A percentile compares a stretch with the other conserved stretches of the same genome.
phyloP scores from a whole-genome alignment of 1,284 basidiomycete species.

The Rhizopogon hawkerae region DNA sequence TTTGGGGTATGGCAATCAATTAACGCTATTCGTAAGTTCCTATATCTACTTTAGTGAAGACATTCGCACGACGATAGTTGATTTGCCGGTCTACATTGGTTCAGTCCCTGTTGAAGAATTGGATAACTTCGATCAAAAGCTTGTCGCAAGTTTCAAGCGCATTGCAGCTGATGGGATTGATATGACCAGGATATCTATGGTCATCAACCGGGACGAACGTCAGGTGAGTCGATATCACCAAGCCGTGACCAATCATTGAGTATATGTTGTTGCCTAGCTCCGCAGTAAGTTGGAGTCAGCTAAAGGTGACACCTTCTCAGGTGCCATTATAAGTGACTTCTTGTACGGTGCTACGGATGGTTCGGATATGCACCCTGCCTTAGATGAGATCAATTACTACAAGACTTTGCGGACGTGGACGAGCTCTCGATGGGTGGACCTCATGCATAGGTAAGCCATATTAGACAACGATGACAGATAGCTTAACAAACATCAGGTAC shows the following conservation, averaged over 20 bases:
- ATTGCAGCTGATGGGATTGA: conserved; percentile 79
- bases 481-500: conserved; percentile 45
- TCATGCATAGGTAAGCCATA: conserved; percentile 66
- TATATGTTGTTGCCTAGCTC: conserved; percentile 35
- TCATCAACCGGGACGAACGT: conserved; percentile 83
- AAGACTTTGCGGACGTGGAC: conserved; percentile 64
- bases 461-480: conserved; percentile 3
- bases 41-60: conserved; percentile 83
- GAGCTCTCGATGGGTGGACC: conserved; percentile 66
- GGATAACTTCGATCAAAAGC: conserved; percentile 59
- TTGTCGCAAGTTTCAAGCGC: conserved; percentile 64
- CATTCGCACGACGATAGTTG: conserved; percentile 65
- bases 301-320: conserved; percentile 69
- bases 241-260: background rate
- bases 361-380: conserved; percentile 62
- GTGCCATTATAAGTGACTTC: conserved; percentile 76
- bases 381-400: conserved; percentile 79
- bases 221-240: conserved; percentile 42
- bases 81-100: conserved; percentile 73
- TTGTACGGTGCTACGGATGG: conserved; percentile 84
- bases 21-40: conserved; percentile 41
- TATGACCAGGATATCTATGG: conserved; percentile 85
- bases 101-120: conserved; percentile 82
- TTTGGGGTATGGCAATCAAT: background rate
- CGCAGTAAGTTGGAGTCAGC: conserved; percentile 68